Conservation (phyloP, 495 filamentous ascomycete genomes). For the Penicillium mononematosum region DNA sequence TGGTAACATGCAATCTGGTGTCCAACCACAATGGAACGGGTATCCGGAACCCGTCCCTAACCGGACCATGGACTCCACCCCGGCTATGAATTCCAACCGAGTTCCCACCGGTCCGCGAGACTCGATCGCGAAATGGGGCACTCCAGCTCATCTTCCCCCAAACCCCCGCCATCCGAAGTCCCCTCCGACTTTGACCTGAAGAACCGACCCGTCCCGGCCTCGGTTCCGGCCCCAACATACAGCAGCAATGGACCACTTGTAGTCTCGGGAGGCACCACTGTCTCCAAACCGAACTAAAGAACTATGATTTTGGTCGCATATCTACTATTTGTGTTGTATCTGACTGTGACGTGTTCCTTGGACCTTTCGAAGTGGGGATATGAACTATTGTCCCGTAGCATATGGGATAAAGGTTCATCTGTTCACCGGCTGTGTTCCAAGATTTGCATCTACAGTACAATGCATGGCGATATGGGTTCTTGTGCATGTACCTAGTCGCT, state of each 20-base stretch:
- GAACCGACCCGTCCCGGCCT: slow-evolving; percentile 24
- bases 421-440: not conserved
- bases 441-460: slow-evolving; percentile 22
- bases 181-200: slow-evolving; percentile 46
- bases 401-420: not conserved
- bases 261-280: slow-evolving; percentile 38
- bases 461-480: slow-evolving; percentile 15
- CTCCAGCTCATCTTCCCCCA: slow-evolving; percentile 54
- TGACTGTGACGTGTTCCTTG: not conserved
- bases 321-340: not conserved
- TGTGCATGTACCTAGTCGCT: slow-evolving; percentile 5
- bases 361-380: not conserved
- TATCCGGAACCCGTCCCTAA: slow-evolving; percentile 32
- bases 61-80: slow-evolving; percentile 6
- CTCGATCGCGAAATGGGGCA: slow-evolving; percentile 56
- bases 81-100: slow-evolving; percentile 18
- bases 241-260: slow-evolving; percentile 41
- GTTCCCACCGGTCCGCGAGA: slow-evolving; percentile 29
- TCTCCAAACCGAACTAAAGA: slow-evolving; percentile 29
- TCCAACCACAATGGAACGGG: slow-evolving; percentile 35
- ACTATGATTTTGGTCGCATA: not conserved
- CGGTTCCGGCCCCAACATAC: slow-evolving; percentile 27
- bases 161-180: slow-evolving; percentile 54
- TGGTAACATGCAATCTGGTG: slow-evolving; percentile 24
- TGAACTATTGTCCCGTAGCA: not conserved